Evolutionary conservation across 2,329 filamentous ascomycete species (phyloP), one percentile per base, ranked within the genome.

Genomic region (Trichoderma sp.): DNA sequence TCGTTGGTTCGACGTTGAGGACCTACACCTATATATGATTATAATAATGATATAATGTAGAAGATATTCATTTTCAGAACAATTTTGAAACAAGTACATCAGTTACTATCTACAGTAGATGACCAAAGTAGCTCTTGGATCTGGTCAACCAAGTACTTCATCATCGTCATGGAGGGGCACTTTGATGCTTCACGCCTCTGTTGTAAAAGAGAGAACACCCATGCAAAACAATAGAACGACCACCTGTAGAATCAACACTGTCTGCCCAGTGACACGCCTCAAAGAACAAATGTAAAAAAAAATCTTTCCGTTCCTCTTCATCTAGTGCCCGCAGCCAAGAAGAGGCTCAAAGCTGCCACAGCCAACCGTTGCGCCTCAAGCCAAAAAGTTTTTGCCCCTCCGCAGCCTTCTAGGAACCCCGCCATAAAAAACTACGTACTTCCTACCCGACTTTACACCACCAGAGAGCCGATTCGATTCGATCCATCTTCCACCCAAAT

Each of bases 341-440:
- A 14, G 14, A 39, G 34, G 30, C 30, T 39, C 39, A 56, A 43
- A 44, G 41, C 30, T 48, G 56, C 56, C 43, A 24, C 26, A 24
- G 43, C 44, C 47, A n/a, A 56, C 24, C 44, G 47, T 47, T 15
- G 34, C 34, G 34, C 34, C 34, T 39, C 34, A 39, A 39, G 34
- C 34, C 34, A 39, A 55, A 62, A 62, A 63, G 19, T 39, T 63
- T 62, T 63, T 63, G 48, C 48, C 60, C 59, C 60, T 55, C 50
- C 39, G 28, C 21, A 30, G 24, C 41, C 57, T 48, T 30, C 3
- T 24, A 34, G 28, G 48, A 60, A 60, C 57, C 57, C 50, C 41
- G 60, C 60, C 60, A 47, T 63, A 39, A 63, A 63, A 63, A 45
- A 55, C 44, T 63, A 44, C 41, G 52, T 41, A 26, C 24, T n/a